phyloP scores from a whole-genome alignment of 75 land plant genomes.

The Larix kaempferi region DNA sequence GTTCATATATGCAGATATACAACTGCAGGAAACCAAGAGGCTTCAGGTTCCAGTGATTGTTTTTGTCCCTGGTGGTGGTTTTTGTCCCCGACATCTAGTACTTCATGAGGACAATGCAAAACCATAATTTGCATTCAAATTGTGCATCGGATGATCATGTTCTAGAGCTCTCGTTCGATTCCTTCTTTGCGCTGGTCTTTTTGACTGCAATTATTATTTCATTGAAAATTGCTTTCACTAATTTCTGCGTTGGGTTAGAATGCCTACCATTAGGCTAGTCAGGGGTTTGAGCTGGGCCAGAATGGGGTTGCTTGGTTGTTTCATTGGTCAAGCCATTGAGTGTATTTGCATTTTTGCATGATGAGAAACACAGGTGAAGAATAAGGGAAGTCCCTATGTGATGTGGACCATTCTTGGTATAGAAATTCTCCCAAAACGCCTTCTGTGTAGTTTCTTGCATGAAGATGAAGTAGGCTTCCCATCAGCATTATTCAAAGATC shows the following conservation, averaged over 20 bases:
- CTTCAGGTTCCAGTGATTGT: constrained; percentile 22
- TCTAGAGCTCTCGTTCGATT: constrained; percentile 9
- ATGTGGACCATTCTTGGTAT: constrained; percentile 43
- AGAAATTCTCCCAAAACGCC: no score
- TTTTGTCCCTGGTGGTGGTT: constrained; percentile 28
- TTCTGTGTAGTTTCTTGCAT: no score
- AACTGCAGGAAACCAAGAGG: not conserved
- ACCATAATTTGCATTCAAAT: not conserved
- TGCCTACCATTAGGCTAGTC: not conserved
- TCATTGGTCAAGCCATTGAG: constrained; percentile 13
- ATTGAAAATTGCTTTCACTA: constrained; percentile 21
- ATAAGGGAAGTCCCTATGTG: constrained; percentile 24
- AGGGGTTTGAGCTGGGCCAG: constrained; percentile 7
- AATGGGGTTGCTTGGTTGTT: constrained; percentile 19
- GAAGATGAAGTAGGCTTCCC: no score
- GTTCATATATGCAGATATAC: not conserved
- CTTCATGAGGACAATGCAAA: constrained; percentile 16
- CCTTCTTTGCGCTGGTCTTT: constrained; percentile 22
- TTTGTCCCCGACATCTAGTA: constrained; percentile 37
- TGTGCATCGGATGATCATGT: not conserved
- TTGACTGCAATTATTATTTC: constrained; percentile 27
- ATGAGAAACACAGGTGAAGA: constrained; percentile 1
- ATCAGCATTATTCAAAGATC: no score
- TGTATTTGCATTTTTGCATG: not conserved
- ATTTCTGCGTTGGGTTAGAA: constrained; percentile 8